Evolutionary conservation across 1,284 basidiomycete genomes (phyloP), one percentile per base, ranked within the genome.

Genomic region (Phaffia rhodozyma): DNA sequence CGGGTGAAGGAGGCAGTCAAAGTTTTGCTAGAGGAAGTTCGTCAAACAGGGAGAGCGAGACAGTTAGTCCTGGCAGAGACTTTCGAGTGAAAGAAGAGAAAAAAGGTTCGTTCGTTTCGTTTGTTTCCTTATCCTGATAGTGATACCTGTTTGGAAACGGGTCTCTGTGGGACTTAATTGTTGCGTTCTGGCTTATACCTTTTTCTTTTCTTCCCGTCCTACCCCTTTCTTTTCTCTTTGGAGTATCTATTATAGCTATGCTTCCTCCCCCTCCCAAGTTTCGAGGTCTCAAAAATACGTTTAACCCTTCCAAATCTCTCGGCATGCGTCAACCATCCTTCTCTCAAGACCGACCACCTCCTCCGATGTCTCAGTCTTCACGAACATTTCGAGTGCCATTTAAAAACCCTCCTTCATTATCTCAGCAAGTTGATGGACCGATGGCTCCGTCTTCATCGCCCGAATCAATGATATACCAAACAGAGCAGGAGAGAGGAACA

Each of bases 201-300:
- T 21, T 16, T 20, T 58, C 21, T 38, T 20, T 58, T 48, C 6
- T 25, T 48, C 57, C 25, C 56, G 20, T 38, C 55, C n/a, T 7
- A n/a, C 55, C n/a, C 2, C 21, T 34, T 56, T 34, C 49, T 49
- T 43, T 30, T 5, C 21, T 38, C 25, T 56, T 23, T 43, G 43
- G 30, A n/a, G 13, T 43, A 1, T 27, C 21, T 47, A 23, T 43
- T 43, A 0, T n/a, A 61, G 60, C 32, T 16, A 43, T 29, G 7
- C 51, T 29, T 20, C 60, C 60, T 1, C 60, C 60, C 1, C 52
- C 55, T 5, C 60, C 60, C 20, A 54, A 61, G 25, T 61, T 61
- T 34, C 32, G 52, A 21, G 32, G 23, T 9, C 50, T 61, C 23
- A 38, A 61, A 23, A 61, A 61, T 23, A 55, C 60, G 4, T 61